Evolutionary conservation across 345 rosid genomes (phyloP).

Genomic region (Eucalyptus sp.): DNA sequence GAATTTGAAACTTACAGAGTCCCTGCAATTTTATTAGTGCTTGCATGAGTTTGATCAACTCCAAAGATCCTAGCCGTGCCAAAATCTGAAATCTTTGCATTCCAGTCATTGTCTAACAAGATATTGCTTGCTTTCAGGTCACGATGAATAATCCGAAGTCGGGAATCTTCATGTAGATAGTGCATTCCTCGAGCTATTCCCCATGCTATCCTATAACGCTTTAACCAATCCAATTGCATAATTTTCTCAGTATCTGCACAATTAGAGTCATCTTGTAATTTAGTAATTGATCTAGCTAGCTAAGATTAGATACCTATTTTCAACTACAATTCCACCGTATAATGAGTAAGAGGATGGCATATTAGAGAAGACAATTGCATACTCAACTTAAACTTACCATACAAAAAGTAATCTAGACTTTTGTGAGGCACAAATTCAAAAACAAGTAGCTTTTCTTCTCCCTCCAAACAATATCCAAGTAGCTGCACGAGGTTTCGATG

Average conservation of each 20-base stretch:
- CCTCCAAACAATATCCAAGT: no score
- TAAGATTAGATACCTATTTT: no score
- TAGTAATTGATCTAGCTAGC: no score
- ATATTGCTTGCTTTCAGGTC: conserved; percentile 11
- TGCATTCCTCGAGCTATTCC: not conserved
- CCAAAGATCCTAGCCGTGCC: not conserved
- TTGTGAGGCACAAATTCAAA: no score
- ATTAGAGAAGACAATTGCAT: no score
- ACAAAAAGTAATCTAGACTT: no score
- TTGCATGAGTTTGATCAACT: not conserved
- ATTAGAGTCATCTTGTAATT: no score
- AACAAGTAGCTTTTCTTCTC: no score
- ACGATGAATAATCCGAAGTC: conserved; percentile 8
- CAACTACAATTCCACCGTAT: no score
- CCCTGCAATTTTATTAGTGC: conserved; percentile 1
- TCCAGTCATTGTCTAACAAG: conserved; percentile 2
- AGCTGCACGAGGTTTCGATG: no score
- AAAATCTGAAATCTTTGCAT: not conserved
- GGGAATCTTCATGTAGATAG: conserved; percentile 11
- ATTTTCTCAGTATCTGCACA: not conserved
- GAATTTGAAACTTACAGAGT: not conserved
- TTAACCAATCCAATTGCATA: not conserved
- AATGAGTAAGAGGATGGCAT: no score
- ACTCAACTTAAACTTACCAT: no score
- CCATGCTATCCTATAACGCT: not conserved